Percentiles rank a stretch among this genome's conserved stretches.
Conservation (phyloP, 352 stramenopile species). For the Thalassiosira allenii region DNA sequence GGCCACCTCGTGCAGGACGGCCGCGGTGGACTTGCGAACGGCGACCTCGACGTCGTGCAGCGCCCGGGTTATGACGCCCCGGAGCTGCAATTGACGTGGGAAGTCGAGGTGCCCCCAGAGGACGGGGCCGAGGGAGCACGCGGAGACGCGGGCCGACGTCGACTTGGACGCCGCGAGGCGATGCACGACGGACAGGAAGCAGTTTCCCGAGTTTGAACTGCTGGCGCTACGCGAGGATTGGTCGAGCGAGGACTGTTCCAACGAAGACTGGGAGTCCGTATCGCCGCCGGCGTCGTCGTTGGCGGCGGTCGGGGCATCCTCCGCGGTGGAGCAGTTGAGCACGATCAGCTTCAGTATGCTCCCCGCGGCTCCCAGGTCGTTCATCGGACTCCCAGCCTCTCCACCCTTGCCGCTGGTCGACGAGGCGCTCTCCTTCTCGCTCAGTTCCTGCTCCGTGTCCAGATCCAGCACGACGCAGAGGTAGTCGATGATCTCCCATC, state of each 20-base stretch:
- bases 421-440: conserved; percentile 73
- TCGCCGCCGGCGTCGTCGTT: conserved; percentile 35
- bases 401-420: conserved; percentile 47
- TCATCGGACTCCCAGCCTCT: conserved; percentile 61
- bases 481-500: conserved; percentile 79
- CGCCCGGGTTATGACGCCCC: conserved; percentile 83
- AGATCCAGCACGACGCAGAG: conserved; percentile 82
- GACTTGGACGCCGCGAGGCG: conserved; percentile 77
- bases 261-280: conserved; percentile 43
- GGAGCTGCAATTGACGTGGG: conserved; percentile 82
- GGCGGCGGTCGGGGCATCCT: conserved; percentile 51
- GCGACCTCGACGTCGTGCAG: conserved; percentile 85
- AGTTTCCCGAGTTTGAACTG: conserved; percentile 71
- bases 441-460: conserved; percentile 80
- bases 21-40: conserved; percentile 82
- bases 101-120: conserved; percentile 85
- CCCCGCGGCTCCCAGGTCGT: conserved; percentile 77
- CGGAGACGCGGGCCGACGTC: conserved; percentile 76
- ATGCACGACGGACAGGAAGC: conserved; percentile 83
- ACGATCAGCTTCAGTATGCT: conserved; percentile 85
- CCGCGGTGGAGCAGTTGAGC: conserved; percentile 77
- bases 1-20: conserved; percentile 84
- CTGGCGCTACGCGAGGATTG: conserved; percentile 53
- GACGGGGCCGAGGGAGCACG: conserved; percentile 82
- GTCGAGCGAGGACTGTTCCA: no score